Evolutionary conservation across 257 asterid species (phyloP).

Genomic region (Oldenlandia corymbosa): DNA sequence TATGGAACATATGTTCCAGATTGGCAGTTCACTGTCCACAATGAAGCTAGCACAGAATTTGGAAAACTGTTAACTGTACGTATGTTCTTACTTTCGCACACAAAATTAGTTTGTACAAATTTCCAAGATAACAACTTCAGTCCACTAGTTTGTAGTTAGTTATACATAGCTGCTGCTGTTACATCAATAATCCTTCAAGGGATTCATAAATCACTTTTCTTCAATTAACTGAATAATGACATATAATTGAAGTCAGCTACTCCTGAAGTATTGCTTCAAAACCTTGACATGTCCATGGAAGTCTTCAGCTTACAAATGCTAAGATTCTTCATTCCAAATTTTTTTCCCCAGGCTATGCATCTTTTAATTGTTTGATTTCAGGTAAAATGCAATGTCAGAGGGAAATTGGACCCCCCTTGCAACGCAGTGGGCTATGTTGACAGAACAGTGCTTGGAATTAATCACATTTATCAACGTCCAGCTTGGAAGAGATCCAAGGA

Average conservation of each 20-base stretch:
- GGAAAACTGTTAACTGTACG: constrained; percentile 55
- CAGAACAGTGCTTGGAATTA: constrained; percentile 58
- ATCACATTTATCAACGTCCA: constrained; percentile 67
- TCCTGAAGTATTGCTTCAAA: neutral
- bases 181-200: no score
- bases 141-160: neutral
- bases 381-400: constrained; percentile 61
- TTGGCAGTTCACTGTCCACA: constrained; percentile 56
- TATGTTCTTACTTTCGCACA: constrained; percentile 17
- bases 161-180: neutral
- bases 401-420: constrained; percentile 64
- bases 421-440: constrained; percentile 76
- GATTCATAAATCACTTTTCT: no score
- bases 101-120: neutral
- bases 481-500: constrained; percentile 81
- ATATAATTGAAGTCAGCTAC: neutral
- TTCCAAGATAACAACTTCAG: neutral
- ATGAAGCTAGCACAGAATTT: constrained; percentile 43
- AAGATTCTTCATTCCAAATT: no score
- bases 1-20: constrained; percentile 63
- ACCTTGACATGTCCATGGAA: neutral
- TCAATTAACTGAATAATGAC: neutral
- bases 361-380: constrained; percentile 20
- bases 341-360: no score
- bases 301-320: no score